A percentile compares a stretch with the other conserved stretches of the same genome.
Evolutionary conservation across 2,329 filamentous ascomycete genomes (phyloP).

Genomic region (Calycina herbarum): DNA sequence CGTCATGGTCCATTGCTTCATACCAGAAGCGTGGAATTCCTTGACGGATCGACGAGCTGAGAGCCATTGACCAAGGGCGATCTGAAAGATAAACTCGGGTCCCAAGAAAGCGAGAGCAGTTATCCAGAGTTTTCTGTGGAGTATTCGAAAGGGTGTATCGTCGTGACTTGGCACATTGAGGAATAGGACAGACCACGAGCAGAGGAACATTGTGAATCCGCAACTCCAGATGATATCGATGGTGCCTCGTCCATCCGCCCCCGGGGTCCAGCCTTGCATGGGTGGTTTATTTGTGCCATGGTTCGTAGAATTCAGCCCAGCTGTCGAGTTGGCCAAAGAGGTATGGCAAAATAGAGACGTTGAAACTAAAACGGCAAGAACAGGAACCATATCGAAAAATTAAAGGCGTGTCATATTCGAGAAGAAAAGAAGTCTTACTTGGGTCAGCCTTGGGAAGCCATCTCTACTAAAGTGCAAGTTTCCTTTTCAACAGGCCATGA

Average conservation of each 20-base stretch:
- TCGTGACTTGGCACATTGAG: constrained; percentile 38
- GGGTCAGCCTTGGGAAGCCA: neutral
- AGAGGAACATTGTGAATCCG: constrained; percentile 44
- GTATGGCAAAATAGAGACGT: neutral
- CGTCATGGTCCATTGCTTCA: constrained; percentile 40
- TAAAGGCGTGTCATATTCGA: neutral
- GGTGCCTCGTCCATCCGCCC: constrained; percentile 41
- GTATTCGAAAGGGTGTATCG: constrained; percentile 36
- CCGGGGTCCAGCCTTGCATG: constrained; percentile 39
- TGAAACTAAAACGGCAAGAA: neutral
- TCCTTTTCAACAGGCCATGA: neutral
- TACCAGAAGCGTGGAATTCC: constrained; percentile 22
- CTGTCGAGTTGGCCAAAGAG: constrained; percentile 3
- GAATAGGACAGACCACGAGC: constrained; percentile 43
- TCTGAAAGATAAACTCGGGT: constrained; percentile 41
- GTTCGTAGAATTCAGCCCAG: constrained; percentile 6
- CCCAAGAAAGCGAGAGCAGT: constrained; percentile 41
- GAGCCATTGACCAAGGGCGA: constrained; percentile 40
- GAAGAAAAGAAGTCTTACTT: neutral
- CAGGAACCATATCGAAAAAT: neutral
- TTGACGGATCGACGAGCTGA: constrained; percentile 40
- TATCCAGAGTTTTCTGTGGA: constrained; percentile 39
- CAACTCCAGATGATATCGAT: constrained; percentile 44
- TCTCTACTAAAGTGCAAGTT: neutral
- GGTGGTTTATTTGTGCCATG: neutral